A percentile compares a stretch with the other conserved stretches of the same genome.
phyloP scores from a whole-genome alignment of 345 rosid species.

The Schrenkiella parvula region DNA sequence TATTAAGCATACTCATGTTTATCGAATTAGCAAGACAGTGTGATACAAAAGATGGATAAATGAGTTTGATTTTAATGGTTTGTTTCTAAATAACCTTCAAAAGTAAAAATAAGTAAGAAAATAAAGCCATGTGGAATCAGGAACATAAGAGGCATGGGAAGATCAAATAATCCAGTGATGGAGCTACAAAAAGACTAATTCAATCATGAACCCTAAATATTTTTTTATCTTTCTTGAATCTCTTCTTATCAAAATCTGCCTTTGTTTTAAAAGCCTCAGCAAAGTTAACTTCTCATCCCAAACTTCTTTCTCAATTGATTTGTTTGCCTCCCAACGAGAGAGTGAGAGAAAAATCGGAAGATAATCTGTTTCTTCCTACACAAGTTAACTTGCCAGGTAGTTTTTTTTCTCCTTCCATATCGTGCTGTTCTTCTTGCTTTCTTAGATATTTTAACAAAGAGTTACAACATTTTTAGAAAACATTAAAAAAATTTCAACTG shows the following conservation, averaged over 20 bases:
- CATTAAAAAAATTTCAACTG: background rate
- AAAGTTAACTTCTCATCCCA: slow-evolving; percentile 16
- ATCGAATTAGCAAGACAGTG: background rate
- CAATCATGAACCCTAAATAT: slow-evolving; percentile 13
- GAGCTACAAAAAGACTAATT: slow-evolving; percentile 19
- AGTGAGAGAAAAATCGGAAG: background rate
- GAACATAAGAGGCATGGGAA: slow-evolving; percentile 23
- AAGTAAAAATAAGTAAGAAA: slow-evolving; percentile 3
- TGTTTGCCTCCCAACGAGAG: background rate
- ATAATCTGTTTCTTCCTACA: background rate
- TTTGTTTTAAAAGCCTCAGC: background rate
- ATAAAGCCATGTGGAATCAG: slow-evolving; percentile 24
- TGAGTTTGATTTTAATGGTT: background rate
- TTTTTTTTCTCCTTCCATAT: background rate
- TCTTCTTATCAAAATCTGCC: background rate
- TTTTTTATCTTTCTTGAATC: slow-evolving; percentile 8
- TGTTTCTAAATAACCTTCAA: background rate
- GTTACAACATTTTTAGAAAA: background rate
- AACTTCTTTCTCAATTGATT: background rate
- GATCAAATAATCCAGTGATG: slow-evolving; percentile 33
- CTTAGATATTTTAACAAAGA: background rate
- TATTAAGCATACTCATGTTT: background rate
- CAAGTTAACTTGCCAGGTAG: slow-evolving; percentile 22
- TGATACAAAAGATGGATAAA: background rate
- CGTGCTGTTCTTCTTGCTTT: background rate